Percentiles rank a stretch among this genome's conserved stretches.
Evolutionary conservation across 1,284 basidiomycete genomes (phyloP).

Genomic region (Ustilago tritici): DNA sequence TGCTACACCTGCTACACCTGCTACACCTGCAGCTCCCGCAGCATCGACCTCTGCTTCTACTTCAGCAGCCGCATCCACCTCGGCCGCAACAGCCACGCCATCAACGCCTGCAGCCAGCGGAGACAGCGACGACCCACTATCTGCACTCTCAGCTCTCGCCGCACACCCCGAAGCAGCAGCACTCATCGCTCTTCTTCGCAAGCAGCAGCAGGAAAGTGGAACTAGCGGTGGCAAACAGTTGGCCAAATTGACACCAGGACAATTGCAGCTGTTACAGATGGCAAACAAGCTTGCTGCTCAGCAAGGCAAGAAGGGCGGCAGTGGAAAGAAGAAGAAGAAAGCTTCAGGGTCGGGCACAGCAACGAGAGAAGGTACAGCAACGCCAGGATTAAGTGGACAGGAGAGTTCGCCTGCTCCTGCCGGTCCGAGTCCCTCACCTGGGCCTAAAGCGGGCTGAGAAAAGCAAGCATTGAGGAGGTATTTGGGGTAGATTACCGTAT

Average conservation of each 20-base stretch:
- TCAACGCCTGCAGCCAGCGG: background rate
- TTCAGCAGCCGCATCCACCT: background rate
- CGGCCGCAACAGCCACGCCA: constrained; percentile 1
- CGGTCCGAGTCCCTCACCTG: constrained; percentile 33
- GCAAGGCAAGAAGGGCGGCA: constrained; percentile 46
- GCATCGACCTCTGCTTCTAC: background rate
- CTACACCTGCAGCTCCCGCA: background rate
- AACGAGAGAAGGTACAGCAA: constrained; percentile 34
- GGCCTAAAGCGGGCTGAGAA: constrained; percentile 9
- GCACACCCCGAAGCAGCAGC: constrained; percentile 66
- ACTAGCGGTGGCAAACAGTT: constrained; percentile 45
- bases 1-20: constrained; percentile 8
- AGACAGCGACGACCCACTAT: constrained; percentile 51
- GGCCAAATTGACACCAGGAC: constrained; percentile 63
- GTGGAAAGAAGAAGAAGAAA: constrained; percentile 52
- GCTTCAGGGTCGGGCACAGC: constrained; percentile 16
- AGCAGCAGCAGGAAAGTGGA: constrained; percentile 60
- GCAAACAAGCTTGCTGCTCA: constrained; percentile 62
- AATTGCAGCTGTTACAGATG: constrained; percentile 66
- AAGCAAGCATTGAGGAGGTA: no score
- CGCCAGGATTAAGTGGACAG: constrained; percentile 36
- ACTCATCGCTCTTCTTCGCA: constrained; percentile 62
- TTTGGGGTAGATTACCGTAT: background rate
- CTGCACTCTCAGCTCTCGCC: constrained; percentile 58
- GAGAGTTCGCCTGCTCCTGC: constrained; percentile 36